These are phyloP conservation scores for Colletotrichum eleusines DNA, from an alignment of 2,329 filamentous ascomycete species.

Conservation along the genomic window DNA sequence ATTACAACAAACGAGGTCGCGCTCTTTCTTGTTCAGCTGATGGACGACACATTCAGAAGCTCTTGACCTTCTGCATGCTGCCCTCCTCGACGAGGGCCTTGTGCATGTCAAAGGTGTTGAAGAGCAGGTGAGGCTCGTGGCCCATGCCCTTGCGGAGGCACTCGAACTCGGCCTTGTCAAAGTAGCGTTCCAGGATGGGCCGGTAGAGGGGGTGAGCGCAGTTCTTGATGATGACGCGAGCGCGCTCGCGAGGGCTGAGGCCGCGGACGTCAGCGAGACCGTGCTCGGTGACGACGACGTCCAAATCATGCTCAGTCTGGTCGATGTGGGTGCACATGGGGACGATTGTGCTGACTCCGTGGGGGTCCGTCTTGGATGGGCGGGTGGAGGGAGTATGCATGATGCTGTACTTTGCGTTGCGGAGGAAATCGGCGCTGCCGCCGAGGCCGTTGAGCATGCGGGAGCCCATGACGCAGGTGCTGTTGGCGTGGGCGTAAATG, in stretches of 20 bases:
- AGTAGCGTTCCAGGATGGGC: slow-evolving; percentile 85
- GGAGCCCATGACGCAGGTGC: slow-evolving; percentile 87
- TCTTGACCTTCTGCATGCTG: slow-evolving; percentile 84
- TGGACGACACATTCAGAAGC: slow-evolving; percentile 58
- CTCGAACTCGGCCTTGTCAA: slow-evolving; percentile 87
- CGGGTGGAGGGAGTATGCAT: slow-evolving; percentile 92
- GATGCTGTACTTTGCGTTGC: slow-evolving; percentile 85
- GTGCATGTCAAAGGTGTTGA: slow-evolving; percentile 91
- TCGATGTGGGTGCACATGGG: slow-evolving; percentile 94
- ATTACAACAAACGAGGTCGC: neutral
- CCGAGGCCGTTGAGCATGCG: slow-evolving; percentile 90
- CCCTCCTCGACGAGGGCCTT: slow-evolving; percentile 84
- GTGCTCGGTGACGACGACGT: slow-evolving; percentile 82
- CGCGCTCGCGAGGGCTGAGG: slow-evolving; percentile 82
- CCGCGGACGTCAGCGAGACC: slow-evolving; percentile 89
- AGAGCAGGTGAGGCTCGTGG: slow-evolving; percentile 89
- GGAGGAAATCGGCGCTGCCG: slow-evolving; percentile 85
- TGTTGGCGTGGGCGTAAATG: slow-evolving; percentile 95
- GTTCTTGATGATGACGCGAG: slow-evolving; percentile 87
- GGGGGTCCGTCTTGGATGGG: slow-evolving; percentile 84
- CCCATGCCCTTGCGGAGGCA: slow-evolving; percentile 89
- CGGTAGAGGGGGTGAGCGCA: slow-evolving; percentile 88
- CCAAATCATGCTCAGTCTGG: slow-evolving; percentile 92
- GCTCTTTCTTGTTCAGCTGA: neutral
- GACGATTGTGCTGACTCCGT: slow-evolving; percentile 88